A percentile compares a stretch with the other conserved stretches of the same genome.
These are phyloP conservation scores for Lolium multiflorum DNA, from an alignment of 176 grass and related monocot species.

Conservation along the genomic window DNA sequence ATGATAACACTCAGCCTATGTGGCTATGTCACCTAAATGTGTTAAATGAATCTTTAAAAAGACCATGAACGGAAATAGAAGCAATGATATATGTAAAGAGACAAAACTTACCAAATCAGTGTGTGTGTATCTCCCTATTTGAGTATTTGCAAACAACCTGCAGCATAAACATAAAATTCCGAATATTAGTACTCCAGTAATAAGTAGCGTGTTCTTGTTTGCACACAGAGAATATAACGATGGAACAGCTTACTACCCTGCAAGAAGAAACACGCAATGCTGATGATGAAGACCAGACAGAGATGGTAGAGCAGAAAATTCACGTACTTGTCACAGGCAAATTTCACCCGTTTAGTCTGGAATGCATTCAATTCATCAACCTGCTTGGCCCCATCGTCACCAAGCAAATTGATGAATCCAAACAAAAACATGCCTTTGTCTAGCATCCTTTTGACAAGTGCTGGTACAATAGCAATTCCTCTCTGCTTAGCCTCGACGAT, in stretches of 20 bases:
- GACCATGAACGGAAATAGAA: background rate
- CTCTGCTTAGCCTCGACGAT: too few relatives aligned
- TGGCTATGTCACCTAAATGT: background rate
- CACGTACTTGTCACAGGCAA: conserved; percentile 74
- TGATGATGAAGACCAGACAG: background rate
- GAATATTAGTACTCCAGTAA: conserved; percentile 23
- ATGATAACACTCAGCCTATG: background rate
- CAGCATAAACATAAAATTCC: conserved; percentile 36
- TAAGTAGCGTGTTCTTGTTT: background rate
- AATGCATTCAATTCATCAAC: conserved; percentile 64
- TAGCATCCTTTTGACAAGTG: too few relatives aligned
- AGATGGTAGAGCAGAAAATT: conserved; percentile 11
- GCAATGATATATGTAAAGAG: background rate
- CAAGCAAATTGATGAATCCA: conserved; percentile 76
- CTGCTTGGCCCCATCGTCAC: conserved; percentile 48
- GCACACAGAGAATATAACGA: background rate
- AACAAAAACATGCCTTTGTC: conserved; percentile 27
- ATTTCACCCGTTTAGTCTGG: conserved; percentile 63
- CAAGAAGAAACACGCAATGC: conserved; percentile 13
- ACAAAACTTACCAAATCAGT: conserved; percentile 68
- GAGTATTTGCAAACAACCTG: conserved; percentile 71
- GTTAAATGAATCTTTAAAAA: background rate
- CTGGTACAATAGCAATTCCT: too few relatives aligned
- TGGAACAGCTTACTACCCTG: background rate
- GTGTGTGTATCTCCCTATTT: conserved; percentile 61